Percentiles rank a stretch among this genome's conserved stretches.
phyloP scores from a whole-genome alignment of 306 rosid genomes.

The Fragaria iinumae region DNA sequence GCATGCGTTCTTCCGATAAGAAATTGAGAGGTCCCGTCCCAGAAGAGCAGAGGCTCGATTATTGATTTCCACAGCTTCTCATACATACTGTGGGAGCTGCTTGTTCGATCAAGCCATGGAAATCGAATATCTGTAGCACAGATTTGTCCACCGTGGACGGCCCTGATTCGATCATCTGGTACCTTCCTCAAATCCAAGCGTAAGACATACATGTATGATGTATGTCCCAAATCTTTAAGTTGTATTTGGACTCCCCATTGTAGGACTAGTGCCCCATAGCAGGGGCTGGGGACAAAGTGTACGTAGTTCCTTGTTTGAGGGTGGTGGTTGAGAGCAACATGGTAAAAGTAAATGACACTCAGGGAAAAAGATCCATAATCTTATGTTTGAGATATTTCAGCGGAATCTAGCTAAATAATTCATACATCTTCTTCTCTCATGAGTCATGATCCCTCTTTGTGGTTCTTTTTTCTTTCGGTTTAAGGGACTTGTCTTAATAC shows the following conservation, averaged over 20 bases:
- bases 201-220: too few relatives aligned
- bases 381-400: constrained; percentile 56
- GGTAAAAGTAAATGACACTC: constrained; percentile 25
- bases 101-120: not conserved
- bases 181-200: constrained; percentile 37
- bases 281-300: constrained; percentile 24
- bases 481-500: constrained; percentile 39
- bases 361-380: constrained; percentile 45
- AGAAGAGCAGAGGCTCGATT: too few relatives aligned
- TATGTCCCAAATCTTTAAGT: constrained; percentile 15
- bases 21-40: too few relatives aligned
- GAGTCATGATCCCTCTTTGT: constrained; percentile 8
- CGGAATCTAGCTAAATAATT: constrained; percentile 51
- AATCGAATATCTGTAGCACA: constrained; percentile 33
- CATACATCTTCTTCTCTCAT: constrained; percentile 20
- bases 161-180: constrained; percentile 35
- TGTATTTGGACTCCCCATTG: not conserved
- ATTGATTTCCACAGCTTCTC: too few relatives aligned
- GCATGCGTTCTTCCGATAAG: too few relatives aligned
- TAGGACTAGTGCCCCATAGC: constrained; percentile 4
- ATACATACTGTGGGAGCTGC: too few relatives aligned
- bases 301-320: constrained; percentile 11
- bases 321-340: constrained; percentile 41
- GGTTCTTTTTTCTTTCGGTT: constrained; percentile 41
- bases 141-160: constrained; percentile 32